These are phyloP conservation scores for Acanthamoeba healyi DNA, from an alignment of 208 protist genomes.

Conservation along the genomic window DNA sequence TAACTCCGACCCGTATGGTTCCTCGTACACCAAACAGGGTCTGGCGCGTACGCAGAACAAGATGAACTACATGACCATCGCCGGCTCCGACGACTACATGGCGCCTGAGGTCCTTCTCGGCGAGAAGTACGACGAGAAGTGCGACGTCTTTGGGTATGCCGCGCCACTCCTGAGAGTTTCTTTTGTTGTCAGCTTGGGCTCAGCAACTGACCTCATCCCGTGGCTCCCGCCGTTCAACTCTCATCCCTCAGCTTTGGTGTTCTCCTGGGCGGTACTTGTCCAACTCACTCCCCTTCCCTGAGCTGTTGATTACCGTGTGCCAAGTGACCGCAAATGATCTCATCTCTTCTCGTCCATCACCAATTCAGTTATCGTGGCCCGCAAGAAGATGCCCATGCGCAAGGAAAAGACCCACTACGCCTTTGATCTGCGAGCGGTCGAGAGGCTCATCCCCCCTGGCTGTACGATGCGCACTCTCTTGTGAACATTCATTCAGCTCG, in stretches of 20 bases:
- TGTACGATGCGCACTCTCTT: too few relatives aligned
- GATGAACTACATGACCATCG: slow-evolving; percentile 60
- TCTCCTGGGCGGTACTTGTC: background rate
- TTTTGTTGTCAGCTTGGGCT: too few relatives aligned
- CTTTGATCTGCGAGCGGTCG: background rate
- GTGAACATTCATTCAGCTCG: too few relatives aligned
- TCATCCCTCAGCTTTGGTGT: background rate
- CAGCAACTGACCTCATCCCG: too few relatives aligned
- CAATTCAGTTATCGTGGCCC: slow-evolving; percentile 34
- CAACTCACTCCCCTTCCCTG: too few relatives aligned
- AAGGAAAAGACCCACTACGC: slow-evolving; percentile 51
- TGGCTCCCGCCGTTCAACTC: too few relatives aligned
- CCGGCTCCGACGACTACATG: slow-evolving; percentile 63
- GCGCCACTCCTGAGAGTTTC: too few relatives aligned
- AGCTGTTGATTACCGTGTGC: background rate
- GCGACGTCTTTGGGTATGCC: slow-evolving; percentile 48
- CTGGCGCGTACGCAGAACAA: slow-evolving; percentile 52
- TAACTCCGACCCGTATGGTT: background rate
- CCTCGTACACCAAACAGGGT: background rate
- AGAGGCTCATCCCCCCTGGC: slow-evolving; percentile 36
- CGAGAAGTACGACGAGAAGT: slow-evolving; percentile 71
- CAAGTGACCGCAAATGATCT: too few relatives aligned
- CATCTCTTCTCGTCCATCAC: too few relatives aligned
- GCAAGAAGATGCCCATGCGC: slow-evolving; percentile 55
- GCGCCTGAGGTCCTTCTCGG: slow-evolving; percentile 54